Evolutionary conservation across 352 stramenopile species (phyloP), one percentile per base, ranked within the genome.

Genomic region (Pythium biforme): DNA sequence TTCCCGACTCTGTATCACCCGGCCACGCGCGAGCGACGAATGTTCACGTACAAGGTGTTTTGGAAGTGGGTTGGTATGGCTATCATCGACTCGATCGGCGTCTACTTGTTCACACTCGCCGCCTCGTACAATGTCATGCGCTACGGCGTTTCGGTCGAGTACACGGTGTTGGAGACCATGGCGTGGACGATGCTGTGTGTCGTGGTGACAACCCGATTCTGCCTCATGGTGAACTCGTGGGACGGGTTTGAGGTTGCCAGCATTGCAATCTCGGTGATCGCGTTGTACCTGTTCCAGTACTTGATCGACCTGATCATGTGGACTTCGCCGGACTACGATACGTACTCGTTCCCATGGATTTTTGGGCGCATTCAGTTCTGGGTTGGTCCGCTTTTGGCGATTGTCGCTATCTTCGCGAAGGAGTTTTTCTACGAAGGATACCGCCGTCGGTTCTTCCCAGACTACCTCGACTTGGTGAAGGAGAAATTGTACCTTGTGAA

Each of bases 51-150:
- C 72, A 59, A 63, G 17, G 88, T 91, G 74, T 95, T 95, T 63
- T 95, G 86, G 86, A 89, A 92, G 55, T 95, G 86, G 86, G 90
- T 95, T 33, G 51, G 78, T 5, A 43, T 91, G 26, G 86, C 74
- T 0, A 71, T 95, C n/a, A 66, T 95, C 8, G 86, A 95, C 61
- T 93, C 86, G 6, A 49, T 95, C 1, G 79, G 81, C 10, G 74
- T 95, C 39, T 91, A 89, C 55, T 82, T 79, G 41, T 76, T 86
- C 12, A 83, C 75, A 41, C 48, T 90, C 19, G 65, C 73, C 1
- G 52, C 71, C 7, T 66, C 58, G 3, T 79, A 75, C 62, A 88
- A 85, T 31, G 73, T 95, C 29, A 87, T 88, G 62, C 74, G 74
- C n/a, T 34, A 75, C 20, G 83, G 86, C 43, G 72, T 72, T 19